A percentile compares a stretch with the other conserved stretches of the same genome.
Conservation (phyloP, 345 rosid genomes). For the Ailanthus altissimus region DNA sequence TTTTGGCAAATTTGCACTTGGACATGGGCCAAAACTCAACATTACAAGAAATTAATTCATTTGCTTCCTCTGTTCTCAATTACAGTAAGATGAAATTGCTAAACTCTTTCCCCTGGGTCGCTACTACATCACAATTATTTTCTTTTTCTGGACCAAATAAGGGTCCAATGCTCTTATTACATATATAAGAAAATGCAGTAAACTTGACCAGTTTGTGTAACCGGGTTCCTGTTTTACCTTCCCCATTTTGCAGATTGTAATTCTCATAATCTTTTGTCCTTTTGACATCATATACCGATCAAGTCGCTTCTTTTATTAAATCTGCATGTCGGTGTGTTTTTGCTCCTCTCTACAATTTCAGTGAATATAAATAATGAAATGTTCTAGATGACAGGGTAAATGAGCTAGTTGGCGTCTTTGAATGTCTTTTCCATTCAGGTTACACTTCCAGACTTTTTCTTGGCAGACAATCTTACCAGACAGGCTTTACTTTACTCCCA, state of each 20-base stretch:
- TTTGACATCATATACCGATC: conserved; percentile 51
- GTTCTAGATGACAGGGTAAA: not conserved
- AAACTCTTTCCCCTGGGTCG: not conserved
- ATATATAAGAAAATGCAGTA: not conserved
- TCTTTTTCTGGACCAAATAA: not conserved
- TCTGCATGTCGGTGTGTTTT: conserved; percentile 36
- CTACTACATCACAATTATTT: not conserved
- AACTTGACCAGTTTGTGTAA: not conserved
- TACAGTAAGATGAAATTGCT: conserved; percentile 44
- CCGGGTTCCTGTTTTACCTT: not conserved
- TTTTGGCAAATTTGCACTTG: conserved; percentile 59
- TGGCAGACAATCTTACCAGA: conserved; percentile 67
- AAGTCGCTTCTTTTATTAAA: conserved; percentile 40
- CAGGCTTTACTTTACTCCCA: conserved; percentile 40
- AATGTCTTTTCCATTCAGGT: conserved; percentile 43
- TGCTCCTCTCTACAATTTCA: conserved; percentile 52
- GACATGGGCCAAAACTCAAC: conserved; percentile 42
- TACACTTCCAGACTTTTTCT: conserved; percentile 62
- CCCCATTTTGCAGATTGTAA: conserved; percentile 39
- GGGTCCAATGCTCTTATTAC: not conserved
- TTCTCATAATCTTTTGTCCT: conserved; percentile 52
- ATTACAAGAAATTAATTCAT: conserved; percentile 47
- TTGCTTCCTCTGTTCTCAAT: conserved; percentile 58
- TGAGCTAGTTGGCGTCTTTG: conserved; percentile 5
- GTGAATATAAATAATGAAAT: not conserved